Percentiles rank a stretch among this genome's conserved stretches.
These are phyloP conservation scores for Boletus pseudo-olivaceus DNA, from an alignment of 768 basidiomycete genomes.

Conservation along the genomic window DNA sequence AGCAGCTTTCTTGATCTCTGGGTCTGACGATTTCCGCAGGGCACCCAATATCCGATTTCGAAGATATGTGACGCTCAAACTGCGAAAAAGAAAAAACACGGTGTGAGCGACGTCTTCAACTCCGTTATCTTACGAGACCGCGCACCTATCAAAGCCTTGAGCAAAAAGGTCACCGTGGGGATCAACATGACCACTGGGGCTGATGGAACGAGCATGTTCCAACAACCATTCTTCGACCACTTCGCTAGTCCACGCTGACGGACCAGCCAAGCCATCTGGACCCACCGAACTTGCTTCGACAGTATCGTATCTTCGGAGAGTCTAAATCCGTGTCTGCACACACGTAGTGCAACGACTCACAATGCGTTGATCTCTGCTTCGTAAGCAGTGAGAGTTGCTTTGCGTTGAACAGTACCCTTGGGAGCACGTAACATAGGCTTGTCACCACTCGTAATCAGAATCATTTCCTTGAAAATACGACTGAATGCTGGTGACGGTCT, in stretches of 20 bases:
- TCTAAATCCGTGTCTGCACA: background rate
- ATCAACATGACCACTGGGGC: slow-evolving; percentile 2
- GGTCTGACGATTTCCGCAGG: slow-evolving; percentile 30
- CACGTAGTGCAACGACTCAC: slow-evolving; percentile 23
- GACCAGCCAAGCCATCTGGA: slow-evolving; percentile 21
- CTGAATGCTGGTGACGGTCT: slow-evolving; percentile 39
- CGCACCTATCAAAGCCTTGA: slow-evolving; percentile 39
- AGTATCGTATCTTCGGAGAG: slow-evolving; percentile 26
- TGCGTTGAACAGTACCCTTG: slow-evolving; percentile 46
- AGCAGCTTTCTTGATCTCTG: slow-evolving; percentile 26
- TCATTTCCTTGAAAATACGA: slow-evolving; percentile 52
- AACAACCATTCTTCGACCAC: slow-evolving; percentile 27
- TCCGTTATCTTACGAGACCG: background rate
- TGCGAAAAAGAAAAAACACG: background rate
- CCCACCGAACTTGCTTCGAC: slow-evolving; percentile 27
- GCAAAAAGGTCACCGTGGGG: slow-evolving; percentile 26
- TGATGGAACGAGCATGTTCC: slow-evolving; percentile 21
- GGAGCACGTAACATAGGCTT: slow-evolving; percentile 44
- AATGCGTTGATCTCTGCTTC: slow-evolving; percentile 44
- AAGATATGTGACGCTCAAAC: slow-evolving; percentile 30
- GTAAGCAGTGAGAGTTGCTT: slow-evolving; percentile 38
- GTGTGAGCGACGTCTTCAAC: background rate
- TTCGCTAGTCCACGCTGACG: slow-evolving; percentile 22
- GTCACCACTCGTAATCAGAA: slow-evolving; percentile 38
- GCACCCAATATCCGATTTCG: slow-evolving; percentile 23